Conservation (phyloP, 176 grass and related monocot species). For the Phoenix dactylifera region DNA sequence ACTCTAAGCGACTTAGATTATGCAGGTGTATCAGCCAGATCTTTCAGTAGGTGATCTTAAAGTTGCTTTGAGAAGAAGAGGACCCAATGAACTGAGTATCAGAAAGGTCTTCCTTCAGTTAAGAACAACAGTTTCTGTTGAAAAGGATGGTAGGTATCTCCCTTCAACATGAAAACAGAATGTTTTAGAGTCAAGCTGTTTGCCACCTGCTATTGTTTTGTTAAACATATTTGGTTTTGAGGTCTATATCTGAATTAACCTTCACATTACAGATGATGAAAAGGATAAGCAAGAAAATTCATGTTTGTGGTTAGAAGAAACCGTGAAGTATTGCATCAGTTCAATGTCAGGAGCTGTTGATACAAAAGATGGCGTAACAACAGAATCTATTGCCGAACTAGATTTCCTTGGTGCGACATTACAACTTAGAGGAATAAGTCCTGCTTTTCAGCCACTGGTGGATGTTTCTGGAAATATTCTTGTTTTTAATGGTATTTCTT, state of each 20-base stretch:
- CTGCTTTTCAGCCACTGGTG: slow-evolving; percentile 47
- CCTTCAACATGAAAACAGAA: not conserved
- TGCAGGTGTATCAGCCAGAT: slow-evolving; percentile 20
- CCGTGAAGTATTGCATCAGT: not conserved
- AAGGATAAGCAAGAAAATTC: not conserved
- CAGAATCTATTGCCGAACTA: slow-evolving; percentile 16
- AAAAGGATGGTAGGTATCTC: slow-evolving; percentile 20
- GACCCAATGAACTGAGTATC: slow-evolving; percentile 46
- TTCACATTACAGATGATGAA: not conserved
- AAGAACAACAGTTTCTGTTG: slow-evolving; percentile 7
- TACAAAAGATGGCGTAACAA: not conserved
- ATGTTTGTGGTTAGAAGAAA: not conserved
- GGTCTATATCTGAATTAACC: not conserved
- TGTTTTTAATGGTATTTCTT: slow-evolving; percentile 69
- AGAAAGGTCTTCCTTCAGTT: slow-evolving; percentile 32
- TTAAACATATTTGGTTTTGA: slow-evolving; percentile 1
- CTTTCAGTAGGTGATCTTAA: slow-evolving; percentile 59
- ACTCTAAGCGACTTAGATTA: not conserved
- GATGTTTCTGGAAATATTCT: slow-evolving; percentile 54
- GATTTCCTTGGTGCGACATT: slow-evolving; percentile 60
- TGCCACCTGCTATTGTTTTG: not conserved
- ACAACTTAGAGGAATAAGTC: slow-evolving; percentile 62
- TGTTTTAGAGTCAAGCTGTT: not conserved
- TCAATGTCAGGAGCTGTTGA: not conserved
- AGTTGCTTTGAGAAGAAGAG: slow-evolving; percentile 45